Percentiles rank a stretch among this genome's conserved stretches.
Conservation (phyloP, 73 alveolate genomes). For the Paramecium octaurelia region DNA sequence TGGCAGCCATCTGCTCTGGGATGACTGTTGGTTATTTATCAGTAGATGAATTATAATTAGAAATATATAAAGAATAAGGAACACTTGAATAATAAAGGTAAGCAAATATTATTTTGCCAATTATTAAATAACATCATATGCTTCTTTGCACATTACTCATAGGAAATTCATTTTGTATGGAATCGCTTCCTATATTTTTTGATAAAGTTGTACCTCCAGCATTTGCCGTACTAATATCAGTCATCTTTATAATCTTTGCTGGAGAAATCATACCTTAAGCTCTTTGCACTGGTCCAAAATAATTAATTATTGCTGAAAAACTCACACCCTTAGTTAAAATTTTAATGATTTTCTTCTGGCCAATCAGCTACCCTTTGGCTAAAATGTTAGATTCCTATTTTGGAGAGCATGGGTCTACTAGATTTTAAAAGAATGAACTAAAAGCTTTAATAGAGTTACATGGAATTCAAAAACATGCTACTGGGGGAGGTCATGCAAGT, state of each 20-base stretch:
- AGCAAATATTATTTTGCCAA: slow-evolving; percentile 72
- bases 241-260: slow-evolving; percentile 78
- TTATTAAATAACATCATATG: slow-evolving; percentile 90
- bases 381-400: slow-evolving; percentile 70
- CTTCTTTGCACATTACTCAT: slow-evolving; percentile 88
- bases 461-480: slow-evolving; percentile 8
- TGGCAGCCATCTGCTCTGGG: slow-evolving; percentile 63
- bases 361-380: slow-evolving; percentile 73
- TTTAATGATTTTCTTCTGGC: slow-evolving; percentile 59
- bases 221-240: slow-evolving; percentile 91
- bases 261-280: slow-evolving; percentile 98
- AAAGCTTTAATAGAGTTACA: slow-evolving; percentile 47
- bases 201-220: slow-evolving; percentile 85
- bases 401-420: slow-evolving; percentile 67
- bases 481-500: neutral
- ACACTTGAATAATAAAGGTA: slow-evolving; percentile 55
- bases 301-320: slow-evolving; percentile 87
- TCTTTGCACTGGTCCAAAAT: slow-evolving; percentile 93
- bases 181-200: slow-evolving; percentile 91
- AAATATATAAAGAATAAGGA: slow-evolving; percentile 43
- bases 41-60: slow-evolving; percentile 48
- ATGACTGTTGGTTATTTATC: slow-evolving; percentile 49
- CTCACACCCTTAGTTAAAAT: slow-evolving; percentile 76
- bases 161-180: slow-evolving; percentile 94
- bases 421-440: slow-evolving; percentile 45